phyloP scores from a whole-genome alignment of 2,329 filamentous ascomycete genomes.

The Coniochaeta sp. region DNA sequence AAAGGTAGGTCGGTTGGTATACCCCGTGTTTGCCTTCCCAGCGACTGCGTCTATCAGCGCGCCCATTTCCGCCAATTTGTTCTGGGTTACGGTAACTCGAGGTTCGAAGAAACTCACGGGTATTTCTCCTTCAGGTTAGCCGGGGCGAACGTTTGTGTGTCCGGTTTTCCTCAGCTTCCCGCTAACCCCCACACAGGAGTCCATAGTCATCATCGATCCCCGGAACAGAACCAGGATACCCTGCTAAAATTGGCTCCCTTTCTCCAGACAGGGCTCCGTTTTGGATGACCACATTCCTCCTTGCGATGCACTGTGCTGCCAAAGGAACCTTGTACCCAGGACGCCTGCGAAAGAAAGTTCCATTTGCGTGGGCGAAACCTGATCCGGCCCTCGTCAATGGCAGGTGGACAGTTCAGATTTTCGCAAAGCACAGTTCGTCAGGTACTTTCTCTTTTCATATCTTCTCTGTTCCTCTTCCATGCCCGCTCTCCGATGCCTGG shows the following conservation, averaged over 20 bases:
- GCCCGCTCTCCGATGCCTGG: background rate
- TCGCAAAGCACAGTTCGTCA: background rate
- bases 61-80: background rate
- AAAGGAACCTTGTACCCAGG: background rate
- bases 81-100: background rate
- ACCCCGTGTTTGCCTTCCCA: background rate
- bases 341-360: background rate
- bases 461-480: no score
- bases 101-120: background rate
- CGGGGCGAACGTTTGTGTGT: background rate
- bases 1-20: background rate
- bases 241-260: conserved; percentile 1
- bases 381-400: background rate
- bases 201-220: conserved; percentile 1
- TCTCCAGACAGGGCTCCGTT: background rate
- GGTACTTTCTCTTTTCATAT: background rate
- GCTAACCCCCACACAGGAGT: conserved; percentile 3
- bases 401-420: background rate
- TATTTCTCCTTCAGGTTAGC: background rate
- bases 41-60: background rate
- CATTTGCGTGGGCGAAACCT: background rate
- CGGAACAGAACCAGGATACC: background rate
- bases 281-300: background rate
- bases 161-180: background rate
- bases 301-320: background rate